Evolutionary conservation across 768 basidiomycete genomes (phyloP).

Genomic region (Lactarius tabidus): DNA sequence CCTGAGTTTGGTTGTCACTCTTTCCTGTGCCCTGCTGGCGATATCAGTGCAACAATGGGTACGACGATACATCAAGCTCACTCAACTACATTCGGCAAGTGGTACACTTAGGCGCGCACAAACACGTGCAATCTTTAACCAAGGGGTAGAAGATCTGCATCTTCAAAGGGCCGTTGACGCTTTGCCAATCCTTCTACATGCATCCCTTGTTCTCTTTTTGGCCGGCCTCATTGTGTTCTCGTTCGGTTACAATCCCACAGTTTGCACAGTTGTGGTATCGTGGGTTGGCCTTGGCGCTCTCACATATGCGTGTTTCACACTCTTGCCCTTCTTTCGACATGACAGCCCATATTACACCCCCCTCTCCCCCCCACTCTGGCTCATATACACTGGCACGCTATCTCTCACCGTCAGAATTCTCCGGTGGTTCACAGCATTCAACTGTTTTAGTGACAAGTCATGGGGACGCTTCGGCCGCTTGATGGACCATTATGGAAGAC

Average conservation of each 20-base stretch:
- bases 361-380: background rate
- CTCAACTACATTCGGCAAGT: background rate
- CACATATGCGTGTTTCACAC: background rate
- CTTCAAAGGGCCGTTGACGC: background rate
- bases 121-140: background rate
- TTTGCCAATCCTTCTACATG: constrained; percentile 6
- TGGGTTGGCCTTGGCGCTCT: background rate
- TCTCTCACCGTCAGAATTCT: background rate
- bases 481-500: background rate
- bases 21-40: background rate
- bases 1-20: background rate
- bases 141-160: constrained; percentile 2
- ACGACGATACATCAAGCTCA: background rate
- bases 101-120: background rate
- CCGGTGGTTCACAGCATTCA: background rate
- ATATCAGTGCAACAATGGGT: background rate
- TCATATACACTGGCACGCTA: background rate
- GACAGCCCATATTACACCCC: background rate
- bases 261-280: background rate
- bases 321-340: background rate
- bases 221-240: constrained; percentile 7
- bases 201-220: constrained; percentile 16
- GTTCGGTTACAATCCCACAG: background rate
- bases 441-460: background rate
- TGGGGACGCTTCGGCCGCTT: background rate